phyloP scores from a whole-genome alignment of 2,329 filamentous ascomycete genomes.

The Claviceps sp. region DNA sequence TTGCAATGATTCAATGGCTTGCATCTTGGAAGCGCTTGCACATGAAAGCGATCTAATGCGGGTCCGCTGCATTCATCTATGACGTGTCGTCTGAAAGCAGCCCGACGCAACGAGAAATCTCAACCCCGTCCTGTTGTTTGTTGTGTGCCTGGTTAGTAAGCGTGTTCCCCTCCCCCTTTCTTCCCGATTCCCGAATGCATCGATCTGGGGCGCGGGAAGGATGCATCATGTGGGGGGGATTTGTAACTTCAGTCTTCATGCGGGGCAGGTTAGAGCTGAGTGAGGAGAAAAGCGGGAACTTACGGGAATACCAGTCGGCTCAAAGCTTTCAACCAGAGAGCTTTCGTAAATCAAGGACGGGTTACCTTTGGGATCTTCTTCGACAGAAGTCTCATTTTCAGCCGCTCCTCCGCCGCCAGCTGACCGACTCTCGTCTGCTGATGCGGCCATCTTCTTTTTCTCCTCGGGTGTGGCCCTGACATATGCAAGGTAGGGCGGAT shows the following conservation, averaged over 20 bases:
- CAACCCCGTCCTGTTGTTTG: conserved; percentile 44
- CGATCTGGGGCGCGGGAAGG: neutral
- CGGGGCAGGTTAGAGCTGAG: no score
- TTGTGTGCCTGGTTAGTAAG: neutral
- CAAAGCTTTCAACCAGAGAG: conserved; percentile 48
- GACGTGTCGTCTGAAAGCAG: conserved; percentile 1
- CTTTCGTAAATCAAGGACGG: conserved; percentile 55
- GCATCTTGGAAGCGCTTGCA: neutral
- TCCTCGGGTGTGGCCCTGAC: conserved; percentile 50
- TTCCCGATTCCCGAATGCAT: neutral
- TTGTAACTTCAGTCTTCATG: no score
- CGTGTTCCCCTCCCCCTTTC: no score
- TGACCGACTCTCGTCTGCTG: conserved; percentile 14
- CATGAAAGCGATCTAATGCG: neutral
- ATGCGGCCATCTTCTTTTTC: conserved; percentile 48
- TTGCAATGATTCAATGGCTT: no score
- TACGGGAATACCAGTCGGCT: conserved; percentile 53
- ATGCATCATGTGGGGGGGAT: neutral
- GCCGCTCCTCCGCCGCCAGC: neutral
- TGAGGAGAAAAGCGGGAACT: conserved; percentile 15
- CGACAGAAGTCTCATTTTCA: neutral
- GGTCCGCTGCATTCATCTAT: neutral
- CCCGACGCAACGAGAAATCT: conserved; percentile 42
- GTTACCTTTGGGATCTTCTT: conserved; percentile 34
- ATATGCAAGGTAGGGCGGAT: conserved; percentile 57